Evolutionary conservation across 2,329 filamentous ascomycete genomes (phyloP), one percentile per base, ranked within the genome.

Genomic region (Pezicula carpinea): DNA sequence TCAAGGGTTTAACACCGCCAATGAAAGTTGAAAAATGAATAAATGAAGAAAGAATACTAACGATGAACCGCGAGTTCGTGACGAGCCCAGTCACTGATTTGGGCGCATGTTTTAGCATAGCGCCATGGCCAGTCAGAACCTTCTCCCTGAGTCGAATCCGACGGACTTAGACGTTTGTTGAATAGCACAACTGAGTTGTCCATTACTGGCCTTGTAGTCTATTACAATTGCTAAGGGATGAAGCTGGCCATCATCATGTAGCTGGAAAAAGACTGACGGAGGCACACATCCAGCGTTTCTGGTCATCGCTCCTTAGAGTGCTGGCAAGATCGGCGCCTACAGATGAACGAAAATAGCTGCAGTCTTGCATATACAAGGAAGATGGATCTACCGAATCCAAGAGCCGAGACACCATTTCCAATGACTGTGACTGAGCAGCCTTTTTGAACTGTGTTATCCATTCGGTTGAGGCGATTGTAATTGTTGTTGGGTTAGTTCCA

Each of bases 91-190:
- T 76, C 74, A 1, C 69, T 64, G 1, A 67, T 64, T 48, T 75
- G 73, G 2, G 67, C 68, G 39, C 70, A 75, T 0, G 68, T 74
- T 58, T 76, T 77, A 17, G 74, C 74, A 54, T 75, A 76, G 38
- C 74, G 61, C 74, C 74, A 77, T 0, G 72, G 64, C 71, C 72
- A 77, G 59, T 77, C 73, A 1, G 59, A 56, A 43, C 64, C 66
- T 50, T 75, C 67, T 17, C 59, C 53, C 23, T 48, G 49, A 2
- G 51, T 56, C 1, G 60, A 48, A 35, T 67, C 64, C 0, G 54
- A 50, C 0, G 70, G 64, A 0, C 51, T 54, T n/a, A 67, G 53
- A 3, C 70, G 62, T 45, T 66, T 64, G 63, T 77, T 77, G 66
- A 74, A 77, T 47, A 76, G 68, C 35, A 67, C 69, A 39, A 76